Conservation (phyloP, 2,329 filamentous ascomycete species). For the Talaromyces sp. region DNA sequence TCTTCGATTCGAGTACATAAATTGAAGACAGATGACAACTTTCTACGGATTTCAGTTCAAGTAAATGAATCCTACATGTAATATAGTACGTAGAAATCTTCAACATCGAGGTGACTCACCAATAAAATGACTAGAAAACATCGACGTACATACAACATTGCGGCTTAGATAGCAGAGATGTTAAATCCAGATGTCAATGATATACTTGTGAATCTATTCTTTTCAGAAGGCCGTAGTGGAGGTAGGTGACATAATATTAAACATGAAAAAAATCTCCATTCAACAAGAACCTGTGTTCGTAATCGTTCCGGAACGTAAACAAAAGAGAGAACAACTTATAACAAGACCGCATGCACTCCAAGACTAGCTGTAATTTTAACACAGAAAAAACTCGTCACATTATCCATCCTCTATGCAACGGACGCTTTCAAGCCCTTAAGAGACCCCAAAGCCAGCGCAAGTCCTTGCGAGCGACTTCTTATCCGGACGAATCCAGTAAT, state of each 20-base stretch:
- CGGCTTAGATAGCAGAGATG: not conserved
- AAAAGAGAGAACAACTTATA: slow-evolving; percentile 15
- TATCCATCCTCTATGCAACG: slow-evolving; percentile 27
- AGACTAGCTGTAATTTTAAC: slow-evolving; percentile 5
- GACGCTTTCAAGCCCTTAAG: slow-evolving; percentile 87
- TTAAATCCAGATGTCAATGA: not conserved
- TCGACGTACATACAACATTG: not conserved
- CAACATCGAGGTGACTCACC: too few species aligned
- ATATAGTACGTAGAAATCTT: too few species aligned
- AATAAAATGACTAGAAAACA: too few species aligned
- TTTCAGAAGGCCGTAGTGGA: not conserved
- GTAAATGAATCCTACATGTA: too few species aligned
- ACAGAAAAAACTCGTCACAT: slow-evolving; percentile 20
- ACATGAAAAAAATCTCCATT: slow-evolving; percentile 11
- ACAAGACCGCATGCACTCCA: slow-evolving; percentile 21
- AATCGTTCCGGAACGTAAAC: slow-evolving; percentile 18
- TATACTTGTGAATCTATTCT: not conserved
- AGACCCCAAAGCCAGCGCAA: slow-evolving; percentile 88
- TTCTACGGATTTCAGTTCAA: too few species aligned
- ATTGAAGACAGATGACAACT: too few species aligned
- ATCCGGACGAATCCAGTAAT: slow-evolving; percentile 98
- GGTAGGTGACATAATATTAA: not conserved
- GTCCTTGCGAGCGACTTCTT: slow-evolving; percentile 90
- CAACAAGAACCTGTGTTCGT: slow-evolving; percentile 19
- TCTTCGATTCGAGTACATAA: too few species aligned